Evolutionary conservation across 257 asterid genomes (phyloP).

Genomic region (Capsicum chinense): DNA sequence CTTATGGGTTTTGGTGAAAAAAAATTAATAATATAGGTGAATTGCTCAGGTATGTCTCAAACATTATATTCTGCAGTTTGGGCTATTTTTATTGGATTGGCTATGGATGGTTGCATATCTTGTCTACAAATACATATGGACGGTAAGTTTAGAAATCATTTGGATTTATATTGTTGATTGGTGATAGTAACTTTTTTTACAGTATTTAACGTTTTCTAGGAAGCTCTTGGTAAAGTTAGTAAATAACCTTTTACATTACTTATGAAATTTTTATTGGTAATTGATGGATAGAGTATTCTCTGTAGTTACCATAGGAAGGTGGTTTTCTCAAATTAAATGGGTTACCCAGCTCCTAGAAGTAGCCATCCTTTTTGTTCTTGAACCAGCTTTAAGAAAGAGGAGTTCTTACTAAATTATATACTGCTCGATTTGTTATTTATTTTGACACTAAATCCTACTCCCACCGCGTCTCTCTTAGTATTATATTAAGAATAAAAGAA

Average conservation of each 20-base stretch:
- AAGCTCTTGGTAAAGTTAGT: not conserved
- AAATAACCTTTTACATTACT: not conserved
- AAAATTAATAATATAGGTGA: no score
- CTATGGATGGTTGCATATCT: conserved; percentile 62
- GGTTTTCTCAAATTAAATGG: not conserved
- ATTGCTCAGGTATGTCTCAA: no score
- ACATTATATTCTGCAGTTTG: no score
- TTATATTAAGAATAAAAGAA: not conserved
- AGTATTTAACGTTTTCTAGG: not conserved
- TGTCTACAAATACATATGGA: conserved; percentile 66
- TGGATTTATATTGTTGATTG: not conserved
- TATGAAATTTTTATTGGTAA: not conserved
- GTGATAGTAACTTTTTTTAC: not conserved
- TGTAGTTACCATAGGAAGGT: not conserved
- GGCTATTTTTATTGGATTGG: conserved; percentile 42
- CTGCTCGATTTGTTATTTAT: no score
- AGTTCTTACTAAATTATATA: no score
- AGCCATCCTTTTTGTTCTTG: not conserved
- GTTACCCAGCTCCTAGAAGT: not conserved
- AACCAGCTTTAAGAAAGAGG: no score
- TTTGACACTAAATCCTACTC: not conserved
- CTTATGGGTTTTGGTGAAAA: no score
- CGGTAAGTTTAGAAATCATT: conserved; percentile 54
- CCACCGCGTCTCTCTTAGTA: not conserved
- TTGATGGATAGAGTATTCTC: not conserved